These are phyloP conservation scores for Taphrina pruni DNA, from an alignment of 1,139 yeast species.

Conservation along the genomic window DNA sequence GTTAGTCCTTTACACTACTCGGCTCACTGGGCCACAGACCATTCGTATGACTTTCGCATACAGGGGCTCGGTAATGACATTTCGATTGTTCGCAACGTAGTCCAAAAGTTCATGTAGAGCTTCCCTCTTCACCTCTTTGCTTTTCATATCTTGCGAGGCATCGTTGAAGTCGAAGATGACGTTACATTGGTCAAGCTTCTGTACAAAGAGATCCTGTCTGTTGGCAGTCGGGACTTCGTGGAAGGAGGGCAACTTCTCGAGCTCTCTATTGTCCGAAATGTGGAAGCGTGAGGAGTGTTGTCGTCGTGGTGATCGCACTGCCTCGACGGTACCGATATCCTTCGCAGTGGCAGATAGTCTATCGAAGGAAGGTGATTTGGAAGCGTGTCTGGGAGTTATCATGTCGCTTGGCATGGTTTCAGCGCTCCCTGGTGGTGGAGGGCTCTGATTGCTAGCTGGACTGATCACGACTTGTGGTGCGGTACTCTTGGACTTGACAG, in stretches of 20 bases:
- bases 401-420: slow-evolving; percentile 54
- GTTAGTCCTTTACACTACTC: too few relatives aligned
- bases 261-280: slow-evolving; percentile 70
- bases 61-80: slow-evolving; percentile 88
- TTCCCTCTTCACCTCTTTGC: slow-evolving; percentile 86
- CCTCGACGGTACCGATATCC: slow-evolving; percentile 58
- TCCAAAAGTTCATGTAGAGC: slow-evolving; percentile 89
- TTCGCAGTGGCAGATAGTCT: slow-evolving; percentile 49
- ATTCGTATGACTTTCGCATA: slow-evolving; percentile 84
- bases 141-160: slow-evolving; percentile 87
- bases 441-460: slow-evolving; percentile 40
- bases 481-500: slow-evolving; percentile 25
- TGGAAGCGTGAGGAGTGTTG: slow-evolving; percentile 94
- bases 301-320: slow-evolving; percentile 79
- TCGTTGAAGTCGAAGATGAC: slow-evolving; percentile 92
- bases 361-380: slow-evolving; percentile 50
- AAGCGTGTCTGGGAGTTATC: slow-evolving; percentile 48
- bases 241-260: slow-evolving; percentile 81
- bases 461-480: slow-evolving; percentile 42
- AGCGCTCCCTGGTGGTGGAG: slow-evolving; percentile 53
- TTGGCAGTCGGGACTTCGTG: slow-evolving; percentile 90
- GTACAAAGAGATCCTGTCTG: slow-evolving; percentile 78
- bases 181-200: slow-evolving; percentile 92
- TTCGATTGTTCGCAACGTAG: slow-evolving; percentile 79
- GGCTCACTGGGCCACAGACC: slow-evolving; percentile 50